These are phyloP conservation scores for Suillus decipiens DNA, from an alignment of 768 basidiomycete species.

Conservation along the genomic window DNA sequence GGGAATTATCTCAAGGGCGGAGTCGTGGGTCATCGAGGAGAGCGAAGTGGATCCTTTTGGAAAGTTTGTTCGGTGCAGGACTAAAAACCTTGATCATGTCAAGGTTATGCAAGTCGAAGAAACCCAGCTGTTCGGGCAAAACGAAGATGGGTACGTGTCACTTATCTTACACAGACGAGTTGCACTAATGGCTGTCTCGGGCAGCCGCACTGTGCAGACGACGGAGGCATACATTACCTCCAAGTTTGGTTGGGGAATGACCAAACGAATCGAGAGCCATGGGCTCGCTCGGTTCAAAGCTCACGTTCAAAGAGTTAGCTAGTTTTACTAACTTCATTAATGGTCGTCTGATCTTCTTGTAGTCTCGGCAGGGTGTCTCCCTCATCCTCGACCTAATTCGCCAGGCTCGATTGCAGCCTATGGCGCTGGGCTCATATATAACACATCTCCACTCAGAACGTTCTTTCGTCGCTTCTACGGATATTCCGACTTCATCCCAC, in stretches of 20 bases:
- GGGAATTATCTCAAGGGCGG: constrained; percentile 80
- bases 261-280: constrained; percentile 83
- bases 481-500: constrained; percentile 19
- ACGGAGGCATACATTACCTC: constrained; percentile 90
- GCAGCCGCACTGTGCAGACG: constrained; percentile 77
- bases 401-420: constrained; percentile 66
- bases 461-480: constrained; percentile 29
- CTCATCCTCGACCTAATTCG: constrained; percentile 78
- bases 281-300: constrained; percentile 84
- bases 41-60: constrained; percentile 89
- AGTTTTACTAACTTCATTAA: constrained; percentile 7
- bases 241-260: constrained; percentile 87
- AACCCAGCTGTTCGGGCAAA: constrained; percentile 68
- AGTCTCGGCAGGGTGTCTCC: constrained; percentile 89
- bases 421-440: constrained; percentile 43
- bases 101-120: constrained; percentile 95
- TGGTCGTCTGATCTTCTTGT: constrained; percentile 14
- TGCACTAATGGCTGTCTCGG: constrained; percentile 8
- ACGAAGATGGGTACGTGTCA: constrained; percentile 62
- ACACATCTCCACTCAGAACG: constrained; percentile 35
- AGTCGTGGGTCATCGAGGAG: constrained; percentile 95
- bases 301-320: constrained; percentile 77
- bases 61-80: constrained; percentile 73
- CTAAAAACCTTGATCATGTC: constrained; percentile 91
- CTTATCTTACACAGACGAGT: neutral